A percentile compares a stretch with the other conserved stretches of the same genome.
Conservation (phyloP, 768 basidiomycete species). For the Gloeopeniophorella convolvens region DNA sequence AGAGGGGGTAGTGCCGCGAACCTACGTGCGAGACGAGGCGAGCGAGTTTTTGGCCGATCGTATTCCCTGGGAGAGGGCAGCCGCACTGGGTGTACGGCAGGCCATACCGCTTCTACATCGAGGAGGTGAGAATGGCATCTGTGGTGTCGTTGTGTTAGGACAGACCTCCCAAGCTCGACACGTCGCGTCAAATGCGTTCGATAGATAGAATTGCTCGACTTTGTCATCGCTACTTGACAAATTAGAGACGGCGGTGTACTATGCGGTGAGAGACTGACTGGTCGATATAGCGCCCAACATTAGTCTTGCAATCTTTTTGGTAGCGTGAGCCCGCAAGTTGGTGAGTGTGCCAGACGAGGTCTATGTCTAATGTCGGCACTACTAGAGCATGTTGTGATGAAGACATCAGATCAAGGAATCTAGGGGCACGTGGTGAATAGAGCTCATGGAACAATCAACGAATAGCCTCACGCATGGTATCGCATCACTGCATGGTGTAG, state of each 20-base stretch:
- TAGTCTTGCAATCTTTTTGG: conserved; percentile 35
- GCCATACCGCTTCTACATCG: conserved; percentile 38
- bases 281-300: conserved; percentile 43
- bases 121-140: not conserved
- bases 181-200: conserved; percentile 43
- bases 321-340: conserved; percentile 50
- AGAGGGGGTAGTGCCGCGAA: conserved; percentile 19
- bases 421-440: conserved; percentile 14
- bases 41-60: conserved; percentile 37
- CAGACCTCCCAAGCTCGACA: conserved; percentile 43
- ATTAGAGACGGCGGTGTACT: not conserved
- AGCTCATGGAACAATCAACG: not conserved
- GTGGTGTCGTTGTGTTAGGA: not conserved
- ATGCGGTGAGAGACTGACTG: conserved; percentile 34
- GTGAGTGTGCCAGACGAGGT: conserved; percentile 72
- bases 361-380: conserved; percentile 68
- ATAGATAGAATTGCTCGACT: conserved; percentile 40
- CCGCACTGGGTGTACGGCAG: conserved; percentile 54
- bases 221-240: conserved; percentile 38
- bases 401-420: conserved; percentile 52
- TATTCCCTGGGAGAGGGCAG: conserved; percentile 44
- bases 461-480: conserved; percentile 48
- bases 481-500: conserved; percentile 45
- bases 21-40: conserved; percentile 24
- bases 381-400: conserved; percentile 37